Evolutionary conservation across 164 flowering plant species (phyloP).

Genomic region (Amborella trichopoda): DNA sequence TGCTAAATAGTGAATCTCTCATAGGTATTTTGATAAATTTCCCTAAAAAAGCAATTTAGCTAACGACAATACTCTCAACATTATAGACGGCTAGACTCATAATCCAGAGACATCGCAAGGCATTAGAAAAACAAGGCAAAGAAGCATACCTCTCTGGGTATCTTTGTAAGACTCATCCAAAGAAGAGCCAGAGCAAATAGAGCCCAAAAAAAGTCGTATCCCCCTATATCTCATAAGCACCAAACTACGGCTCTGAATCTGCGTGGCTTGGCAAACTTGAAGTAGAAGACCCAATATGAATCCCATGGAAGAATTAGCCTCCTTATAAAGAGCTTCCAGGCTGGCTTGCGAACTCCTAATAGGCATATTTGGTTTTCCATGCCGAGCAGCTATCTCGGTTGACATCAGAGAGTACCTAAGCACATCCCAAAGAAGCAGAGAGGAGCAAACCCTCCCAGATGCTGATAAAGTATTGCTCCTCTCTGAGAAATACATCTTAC

Average conservation of each 20-base stretch:
- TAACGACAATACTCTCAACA: no score
- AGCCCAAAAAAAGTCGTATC: slow-evolving; percentile 49
- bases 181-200: slow-evolving; percentile 45
- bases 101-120: no score
- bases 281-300: slow-evolving; percentile 53
- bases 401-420: slow-evolving; percentile 77
- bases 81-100: no score
- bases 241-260: slow-evolving; percentile 34
- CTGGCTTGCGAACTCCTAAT: slow-evolving; percentile 23
- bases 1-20: no score
- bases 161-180: slow-evolving; percentile 15
- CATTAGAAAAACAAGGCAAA: no score
- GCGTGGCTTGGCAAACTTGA: slow-evolving; percentile 31
- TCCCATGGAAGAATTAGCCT: slow-evolving; percentile 53
- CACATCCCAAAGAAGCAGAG: slow-evolving; percentile 77
- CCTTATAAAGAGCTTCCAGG: slow-evolving; percentile 38
- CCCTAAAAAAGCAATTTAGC: no score
- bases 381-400: slow-evolving; percentile 74
- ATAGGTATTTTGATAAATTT: no score
- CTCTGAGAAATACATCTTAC: slow-evolving; percentile 53
- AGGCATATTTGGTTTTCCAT: slow-evolving; percentile 22
- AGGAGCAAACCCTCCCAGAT: slow-evolving; percentile 36
- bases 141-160: slow-evolving; percentile 27
- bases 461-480: slow-evolving; percentile 24
- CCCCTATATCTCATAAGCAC: slow-evolving; percentile 66